Evolutionary conservation across 2,329 filamentous ascomycete species (phyloP).

Genomic region (Hypocrella siamensis): DNA sequence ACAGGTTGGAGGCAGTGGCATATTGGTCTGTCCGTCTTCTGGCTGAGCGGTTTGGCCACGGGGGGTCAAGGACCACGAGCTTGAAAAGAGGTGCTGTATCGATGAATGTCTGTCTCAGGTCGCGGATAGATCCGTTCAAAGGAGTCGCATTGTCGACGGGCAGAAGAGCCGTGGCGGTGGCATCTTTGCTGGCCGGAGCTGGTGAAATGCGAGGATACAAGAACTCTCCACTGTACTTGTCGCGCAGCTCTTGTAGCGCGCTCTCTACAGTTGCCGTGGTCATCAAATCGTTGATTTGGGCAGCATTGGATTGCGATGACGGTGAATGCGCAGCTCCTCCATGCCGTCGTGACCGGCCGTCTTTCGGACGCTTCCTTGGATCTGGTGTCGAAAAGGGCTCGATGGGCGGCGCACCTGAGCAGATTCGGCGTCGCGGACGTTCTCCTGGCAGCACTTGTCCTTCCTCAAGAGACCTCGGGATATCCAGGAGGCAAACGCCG

Average conservation of each 20-base stretch:
- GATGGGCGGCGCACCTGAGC: slow-evolving; percentile 27
- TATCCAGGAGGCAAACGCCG: slow-evolving; percentile 45
- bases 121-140: slow-evolving; percentile 32
- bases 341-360: no score
- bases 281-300: slow-evolving; percentile 40
- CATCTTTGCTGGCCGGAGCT: background rate
- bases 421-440: slow-evolving; percentile 21
- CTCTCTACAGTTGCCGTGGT: slow-evolving; percentile 27
- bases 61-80: slow-evolving; percentile 58
- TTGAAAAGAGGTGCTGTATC: slow-evolving; percentile 39
- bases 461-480: slow-evolving; percentile 53
- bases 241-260: slow-evolving; percentile 23
- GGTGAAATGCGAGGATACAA: slow-evolving; percentile 24
- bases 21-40: slow-evolving; percentile 39
- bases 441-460: slow-evolving; percentile 37
- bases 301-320: slow-evolving; percentile 21
- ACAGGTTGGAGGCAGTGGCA: slow-evolving; percentile 25
- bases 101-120: slow-evolving; percentile 23
- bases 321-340: background rate
- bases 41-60: slow-evolving; percentile 68
- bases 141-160: slow-evolving; percentile 24
- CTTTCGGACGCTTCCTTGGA: slow-evolving; percentile 10
- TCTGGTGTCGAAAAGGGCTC: slow-evolving; percentile 37
- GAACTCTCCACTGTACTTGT: slow-evolving; percentile 25
- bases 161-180: slow-evolving; percentile 1